These are phyloP conservation scores for Didymella keratinophila DNA, from an alignment of 2,329 filamentous ascomycete genomes.

Conservation along the genomic window DNA sequence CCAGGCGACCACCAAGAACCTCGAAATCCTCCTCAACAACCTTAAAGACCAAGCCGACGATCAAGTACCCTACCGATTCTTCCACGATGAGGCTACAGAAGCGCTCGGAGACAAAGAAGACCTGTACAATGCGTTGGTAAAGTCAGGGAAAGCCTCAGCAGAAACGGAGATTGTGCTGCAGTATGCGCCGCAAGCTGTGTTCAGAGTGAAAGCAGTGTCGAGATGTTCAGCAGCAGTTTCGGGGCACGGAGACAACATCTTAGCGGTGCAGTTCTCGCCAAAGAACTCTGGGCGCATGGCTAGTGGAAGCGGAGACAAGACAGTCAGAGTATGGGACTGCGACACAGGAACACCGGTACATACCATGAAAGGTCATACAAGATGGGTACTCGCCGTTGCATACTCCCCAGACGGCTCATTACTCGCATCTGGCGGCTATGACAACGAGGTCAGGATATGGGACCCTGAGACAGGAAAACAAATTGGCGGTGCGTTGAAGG, in stretches of 20 bases:
- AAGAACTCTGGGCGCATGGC: constrained; percentile 78
- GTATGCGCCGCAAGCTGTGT: constrained; percentile 86
- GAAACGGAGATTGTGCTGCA: constrained; percentile 70
- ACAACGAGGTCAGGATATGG: constrained; percentile 91
- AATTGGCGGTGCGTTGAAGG: constrained; percentile 75
- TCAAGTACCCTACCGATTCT: constrained; percentile 71
- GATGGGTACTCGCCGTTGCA: constrained; percentile 87
- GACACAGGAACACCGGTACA: constrained; percentile 89
- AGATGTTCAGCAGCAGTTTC: constrained; percentile 87
- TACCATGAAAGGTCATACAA: constrained; percentile 85
- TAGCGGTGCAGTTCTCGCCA: constrained; percentile 86
- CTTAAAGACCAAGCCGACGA: constrained; percentile 73
- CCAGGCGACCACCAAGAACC: constrained; percentile 86
- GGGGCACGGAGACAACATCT: constrained; percentile 90
- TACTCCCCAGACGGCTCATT: constrained; percentile 85
- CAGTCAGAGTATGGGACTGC: constrained; percentile 91
- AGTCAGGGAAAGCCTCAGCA: constrained; percentile 57
- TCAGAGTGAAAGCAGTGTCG: constrained; percentile 90
- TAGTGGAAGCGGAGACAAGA: constrained; percentile 89
- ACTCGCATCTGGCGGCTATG: constrained; percentile 90
- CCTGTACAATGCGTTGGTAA: constrained; percentile 51
- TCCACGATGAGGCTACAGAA: constrained; percentile 58
- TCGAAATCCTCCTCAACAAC: constrained; percentile 86
- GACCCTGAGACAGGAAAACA: constrained; percentile 81
- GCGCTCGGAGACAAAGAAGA: constrained; percentile 57